Percentiles rank a stretch among this genome's conserved stretches.
Evolutionary conservation across 2,329 filamentous ascomycete species (phyloP).

Genomic region (Fusarium abutilonis): DNA sequence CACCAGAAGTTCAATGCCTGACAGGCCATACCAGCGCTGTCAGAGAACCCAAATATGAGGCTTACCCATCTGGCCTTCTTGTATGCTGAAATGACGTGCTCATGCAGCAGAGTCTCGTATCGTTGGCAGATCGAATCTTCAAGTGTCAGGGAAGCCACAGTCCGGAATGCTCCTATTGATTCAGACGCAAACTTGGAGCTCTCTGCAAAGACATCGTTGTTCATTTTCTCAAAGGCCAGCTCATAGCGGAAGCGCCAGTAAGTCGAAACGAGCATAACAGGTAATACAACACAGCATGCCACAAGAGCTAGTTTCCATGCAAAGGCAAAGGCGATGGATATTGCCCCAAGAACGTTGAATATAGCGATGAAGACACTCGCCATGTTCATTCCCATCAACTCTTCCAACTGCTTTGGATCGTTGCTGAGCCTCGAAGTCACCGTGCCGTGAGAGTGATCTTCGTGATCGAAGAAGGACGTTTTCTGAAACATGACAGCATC

Average conservation of each 20-base stretch:
- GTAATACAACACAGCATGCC: constrained; percentile 68
- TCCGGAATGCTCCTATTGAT: constrained; percentile 77
- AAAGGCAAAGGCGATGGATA: constrained; percentile 74
- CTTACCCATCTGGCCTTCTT: constrained; percentile 70
- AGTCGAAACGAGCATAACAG: constrained; percentile 58
- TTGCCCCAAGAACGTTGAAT: constrained; percentile 71
- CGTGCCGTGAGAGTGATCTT: constrained; percentile 68
- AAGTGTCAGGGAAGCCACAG: constrained; percentile 75
- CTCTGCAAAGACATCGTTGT: constrained; percentile 72
- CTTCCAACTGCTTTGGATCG: constrained; percentile 69
- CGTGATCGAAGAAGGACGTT: constrained; percentile 68
- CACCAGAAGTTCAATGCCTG: constrained; percentile 75
- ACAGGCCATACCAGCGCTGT: constrained; percentile 71
- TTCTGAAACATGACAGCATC: constrained; percentile 67
- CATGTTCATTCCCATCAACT: constrained; percentile 71
- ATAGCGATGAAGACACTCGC: constrained; percentile 69
- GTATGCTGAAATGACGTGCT: constrained; percentile 69
- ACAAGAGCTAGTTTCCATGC: constrained; percentile 82
- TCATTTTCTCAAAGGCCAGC: constrained; percentile 74
- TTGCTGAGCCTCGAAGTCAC: constrained; percentile 65
- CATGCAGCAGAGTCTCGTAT: constrained; percentile 67
- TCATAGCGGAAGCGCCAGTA: constrained; percentile 67
- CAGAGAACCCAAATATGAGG: constrained; percentile 73
- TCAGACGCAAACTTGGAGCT: constrained; percentile 81
- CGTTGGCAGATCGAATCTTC: constrained; percentile 71